Conservation (phyloP, 73 alveolate species). For the Stentor coeruleus region DNA sequence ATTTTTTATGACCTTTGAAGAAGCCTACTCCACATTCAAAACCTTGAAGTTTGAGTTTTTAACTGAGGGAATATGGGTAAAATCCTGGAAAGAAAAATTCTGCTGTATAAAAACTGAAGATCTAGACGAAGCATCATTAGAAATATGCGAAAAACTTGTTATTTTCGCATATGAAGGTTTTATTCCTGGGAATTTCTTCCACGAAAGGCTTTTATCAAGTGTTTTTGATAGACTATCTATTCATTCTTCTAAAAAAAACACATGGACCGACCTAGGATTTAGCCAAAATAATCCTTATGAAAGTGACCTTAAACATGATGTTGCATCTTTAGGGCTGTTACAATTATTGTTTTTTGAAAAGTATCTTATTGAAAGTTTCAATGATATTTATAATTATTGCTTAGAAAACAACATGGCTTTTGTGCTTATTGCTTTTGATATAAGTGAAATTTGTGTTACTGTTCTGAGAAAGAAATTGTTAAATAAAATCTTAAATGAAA, state of each 20-base stretch:
- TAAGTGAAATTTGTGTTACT: no score
- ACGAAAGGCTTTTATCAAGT: neutral
- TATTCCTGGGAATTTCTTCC: neutral
- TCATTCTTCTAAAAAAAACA: no score
- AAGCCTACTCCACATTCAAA: neutral
- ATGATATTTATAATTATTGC: neutral
- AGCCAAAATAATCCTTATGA: neutral
- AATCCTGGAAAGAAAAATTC: neutral
- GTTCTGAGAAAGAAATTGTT: no score
- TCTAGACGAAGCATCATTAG: neutral
- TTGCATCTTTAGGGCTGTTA: neutral
- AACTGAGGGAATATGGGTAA: neutral
- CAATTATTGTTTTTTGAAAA: neutral
- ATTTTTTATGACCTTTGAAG: neutral
- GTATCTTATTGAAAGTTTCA: neutral
- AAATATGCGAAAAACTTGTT: neutral
- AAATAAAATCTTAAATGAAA: no score
- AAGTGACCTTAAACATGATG: neutral
- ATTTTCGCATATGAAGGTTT: neutral
- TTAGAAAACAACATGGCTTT: neutral
- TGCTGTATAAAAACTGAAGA: neutral
- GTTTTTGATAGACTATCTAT: neutral
- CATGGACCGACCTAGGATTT: neutral
- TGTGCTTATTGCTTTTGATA: neutral
- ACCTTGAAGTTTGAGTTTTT: neutral